These are phyloP conservation scores for Hymenoscyphus fraxineus DNA, from an alignment of 2,329 filamentous ascomycete species.

Conservation along the genomic window DNA sequence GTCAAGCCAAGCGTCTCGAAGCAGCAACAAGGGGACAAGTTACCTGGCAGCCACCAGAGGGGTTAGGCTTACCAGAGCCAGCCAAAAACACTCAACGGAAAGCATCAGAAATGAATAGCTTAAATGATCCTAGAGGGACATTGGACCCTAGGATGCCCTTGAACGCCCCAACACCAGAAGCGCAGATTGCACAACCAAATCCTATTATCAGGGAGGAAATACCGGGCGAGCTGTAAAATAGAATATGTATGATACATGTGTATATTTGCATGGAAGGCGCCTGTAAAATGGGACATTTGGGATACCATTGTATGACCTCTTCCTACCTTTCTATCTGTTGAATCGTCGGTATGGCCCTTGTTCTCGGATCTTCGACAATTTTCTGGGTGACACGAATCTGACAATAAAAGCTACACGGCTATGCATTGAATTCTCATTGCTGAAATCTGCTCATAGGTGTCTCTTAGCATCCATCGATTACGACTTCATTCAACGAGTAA, in stretches of 20 bases:
- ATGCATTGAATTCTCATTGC: too few relatives aligned
- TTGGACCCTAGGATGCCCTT: not conserved
- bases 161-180: not conserved
- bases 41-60: constrained; percentile 51
- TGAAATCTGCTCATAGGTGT: too few relatives aligned
- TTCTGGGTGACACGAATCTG: too few relatives aligned
- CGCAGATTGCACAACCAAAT: not conserved
- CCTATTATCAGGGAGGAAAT: not conserved
- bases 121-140: not conserved
- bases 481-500: too few relatives aligned
- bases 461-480: too few relatives aligned
- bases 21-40: constrained; percentile 59
- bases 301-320: not conserved
- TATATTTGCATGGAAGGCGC: constrained; percentile 2
- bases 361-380: too few relatives aligned
- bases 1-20: constrained; percentile 63
- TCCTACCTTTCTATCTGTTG: not conserved
- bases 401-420: too few relatives aligned
- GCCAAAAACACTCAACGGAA: not conserved
- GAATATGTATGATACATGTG: constrained; percentile 1
- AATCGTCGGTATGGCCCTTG: too few relatives aligned
- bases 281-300: not conserved
- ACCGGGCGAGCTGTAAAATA: not conserved
- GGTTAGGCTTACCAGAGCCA: constrained; percentile 25
- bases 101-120: not conserved